These are phyloP conservation scores for Aphanomyces invadans DNA, from an alignment of 352 stramenopile species.

Conservation along the genomic window DNA sequence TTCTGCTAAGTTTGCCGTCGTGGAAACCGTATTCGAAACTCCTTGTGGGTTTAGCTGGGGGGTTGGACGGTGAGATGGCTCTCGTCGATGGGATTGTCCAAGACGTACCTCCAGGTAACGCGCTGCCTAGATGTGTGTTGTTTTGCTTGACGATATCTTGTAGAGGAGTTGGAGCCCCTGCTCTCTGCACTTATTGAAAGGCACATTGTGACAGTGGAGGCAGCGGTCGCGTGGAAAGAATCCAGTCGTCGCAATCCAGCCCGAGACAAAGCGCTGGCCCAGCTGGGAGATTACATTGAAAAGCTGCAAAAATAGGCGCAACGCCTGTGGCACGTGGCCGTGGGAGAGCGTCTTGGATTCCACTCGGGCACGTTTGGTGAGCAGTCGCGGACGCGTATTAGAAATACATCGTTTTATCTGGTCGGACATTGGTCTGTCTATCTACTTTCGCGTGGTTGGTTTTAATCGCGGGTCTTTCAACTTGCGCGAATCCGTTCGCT, in stretches of 20 bases:
- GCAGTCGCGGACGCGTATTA: background rate
- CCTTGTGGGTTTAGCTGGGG: constrained; percentile 60
- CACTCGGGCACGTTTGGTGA: too few relatives aligned
- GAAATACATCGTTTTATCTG: background rate
- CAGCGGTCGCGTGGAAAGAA: constrained; percentile 64
- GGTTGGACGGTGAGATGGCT: constrained; percentile 48
- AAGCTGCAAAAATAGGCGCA: constrained; percentile 30
- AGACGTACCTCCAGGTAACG: constrained; percentile 27
- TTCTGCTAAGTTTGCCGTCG: constrained; percentile 37
- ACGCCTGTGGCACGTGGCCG: background rate
- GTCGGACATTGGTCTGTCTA: background rate
- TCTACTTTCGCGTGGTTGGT: constrained; percentile 9
- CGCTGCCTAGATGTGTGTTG: background rate
- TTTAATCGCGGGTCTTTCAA: constrained; percentile 18
- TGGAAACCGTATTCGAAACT: constrained; percentile 48
- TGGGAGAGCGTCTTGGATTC: too few relatives aligned
- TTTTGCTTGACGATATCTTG: constrained; percentile 21
- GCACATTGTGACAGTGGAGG: constrained; percentile 33
- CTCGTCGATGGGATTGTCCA: constrained; percentile 64
- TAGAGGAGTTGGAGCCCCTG: constrained; percentile 58
- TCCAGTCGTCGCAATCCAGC: constrained; percentile 38
- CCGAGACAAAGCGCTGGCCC: constrained; percentile 57
- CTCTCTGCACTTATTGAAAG: constrained; percentile 63
- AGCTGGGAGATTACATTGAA: constrained; percentile 66
- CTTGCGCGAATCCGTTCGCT: background rate